phyloP scores from a whole-genome alignment of 2,329 filamentous ascomycete species.

The Fusarium pininemorale region DNA sequence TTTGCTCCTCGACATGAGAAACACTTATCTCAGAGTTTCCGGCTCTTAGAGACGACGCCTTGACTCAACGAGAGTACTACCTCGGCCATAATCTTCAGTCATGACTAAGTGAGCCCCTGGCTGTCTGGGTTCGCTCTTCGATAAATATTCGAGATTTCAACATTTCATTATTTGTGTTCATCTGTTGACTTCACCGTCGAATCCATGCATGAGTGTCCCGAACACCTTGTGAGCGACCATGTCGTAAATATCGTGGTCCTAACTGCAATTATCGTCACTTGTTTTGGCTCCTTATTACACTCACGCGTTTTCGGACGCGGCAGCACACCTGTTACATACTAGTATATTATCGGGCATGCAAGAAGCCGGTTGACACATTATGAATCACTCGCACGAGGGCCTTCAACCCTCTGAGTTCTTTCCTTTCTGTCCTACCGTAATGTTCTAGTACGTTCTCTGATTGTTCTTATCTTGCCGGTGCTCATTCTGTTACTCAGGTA shows the following conservation, averaged over 20 bases:
- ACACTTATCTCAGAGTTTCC: not conserved
- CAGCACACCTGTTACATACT: slow-evolving; percentile 6
- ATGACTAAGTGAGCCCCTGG: not conserved
- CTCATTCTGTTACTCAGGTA: not conserved
- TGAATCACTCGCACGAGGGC: not conserved
- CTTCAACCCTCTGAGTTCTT: not conserved
- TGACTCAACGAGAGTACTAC: not conserved
- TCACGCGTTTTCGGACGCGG: not conserved
- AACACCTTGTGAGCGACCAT: not conserved
- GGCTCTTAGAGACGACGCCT: not conserved
- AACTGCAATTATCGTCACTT: not conserved
- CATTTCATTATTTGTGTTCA: not conserved
- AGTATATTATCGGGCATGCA: slow-evolving; percentile 11
- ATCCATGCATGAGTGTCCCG: not conserved
- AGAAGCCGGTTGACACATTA: slow-evolving; percentile 3
- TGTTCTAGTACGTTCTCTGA: not conserved
- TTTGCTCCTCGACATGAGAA: not conserved
- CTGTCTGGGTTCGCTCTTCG: not conserved
- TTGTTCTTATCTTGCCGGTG: not conserved
- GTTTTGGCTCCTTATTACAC: not conserved
- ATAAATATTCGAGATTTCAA: not conserved
- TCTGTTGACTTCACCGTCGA: not conserved
- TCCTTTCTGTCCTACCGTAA: not conserved
- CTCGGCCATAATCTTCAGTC: not conserved
- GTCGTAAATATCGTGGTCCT: not conserved